These are phyloP conservation scores for Arthroderma sp. DNA, from an alignment of 2,329 filamentous ascomycete species.

Conservation along the genomic window DNA sequence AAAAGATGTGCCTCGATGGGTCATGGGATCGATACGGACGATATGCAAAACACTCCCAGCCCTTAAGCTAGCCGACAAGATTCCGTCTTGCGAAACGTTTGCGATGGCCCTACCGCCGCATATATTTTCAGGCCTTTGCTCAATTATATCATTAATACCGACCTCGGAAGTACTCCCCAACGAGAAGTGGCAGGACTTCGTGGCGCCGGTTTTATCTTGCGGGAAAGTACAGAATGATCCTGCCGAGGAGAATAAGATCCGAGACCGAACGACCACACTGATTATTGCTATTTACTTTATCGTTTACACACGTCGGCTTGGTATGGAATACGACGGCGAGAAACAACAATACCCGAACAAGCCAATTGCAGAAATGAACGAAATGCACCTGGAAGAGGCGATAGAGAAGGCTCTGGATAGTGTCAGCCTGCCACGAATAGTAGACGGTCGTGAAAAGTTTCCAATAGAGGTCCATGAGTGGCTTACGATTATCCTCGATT, in stretches of 20 bases:
- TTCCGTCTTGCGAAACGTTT: constrained; percentile 56
- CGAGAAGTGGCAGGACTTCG: constrained; percentile 26
- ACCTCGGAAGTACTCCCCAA: constrained; percentile 35
- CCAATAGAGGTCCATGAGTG: constrained; percentile 48
- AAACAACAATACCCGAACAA: neutral
- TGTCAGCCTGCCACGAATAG: neutral
- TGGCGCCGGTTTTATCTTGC: constrained; percentile 31
- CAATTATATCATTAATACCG: constrained; percentile 40
- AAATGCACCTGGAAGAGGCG: neutral
- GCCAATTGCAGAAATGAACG: neutral
- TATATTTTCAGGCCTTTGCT: constrained; percentile 59
- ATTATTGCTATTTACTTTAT: constrained; percentile 36
- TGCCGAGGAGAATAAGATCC: neutral
- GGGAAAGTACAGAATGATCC: constrained; percentile 25
- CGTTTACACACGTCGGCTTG: constrained; percentile 29
- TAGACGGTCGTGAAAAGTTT: neutral
- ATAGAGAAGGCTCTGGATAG: neutral
- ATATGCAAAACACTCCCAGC: constrained; percentile 43
- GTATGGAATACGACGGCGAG: neutral
- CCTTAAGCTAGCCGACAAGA: constrained; percentile 28
- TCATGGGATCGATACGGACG: constrained; percentile 54
- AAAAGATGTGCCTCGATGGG: constrained; percentile 48
- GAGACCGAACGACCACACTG: constrained; percentile 28
- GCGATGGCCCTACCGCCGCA: constrained; percentile 52
- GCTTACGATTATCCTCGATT: constrained; percentile 43